A percentile compares a stretch with the other conserved stretches of the same genome.
These are phyloP conservation scores for Oldenlandia corymbosa DNA, from an alignment of 257 asterid genomes.

Conservation along the genomic window DNA sequence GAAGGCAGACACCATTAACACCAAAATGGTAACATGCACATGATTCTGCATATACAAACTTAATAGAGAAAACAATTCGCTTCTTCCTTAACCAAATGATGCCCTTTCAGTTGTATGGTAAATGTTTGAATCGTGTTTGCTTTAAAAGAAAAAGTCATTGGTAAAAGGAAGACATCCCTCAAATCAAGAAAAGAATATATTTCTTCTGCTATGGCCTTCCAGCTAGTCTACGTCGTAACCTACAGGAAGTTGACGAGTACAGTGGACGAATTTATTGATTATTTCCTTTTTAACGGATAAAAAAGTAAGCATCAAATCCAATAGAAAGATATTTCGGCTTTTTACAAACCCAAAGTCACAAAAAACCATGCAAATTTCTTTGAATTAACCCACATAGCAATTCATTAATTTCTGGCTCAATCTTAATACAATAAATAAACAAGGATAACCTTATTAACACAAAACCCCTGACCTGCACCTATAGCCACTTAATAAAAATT, in stretches of 20 bases:
- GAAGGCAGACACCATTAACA: neutral
- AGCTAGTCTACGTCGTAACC: neutral
- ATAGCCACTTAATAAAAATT: neutral
- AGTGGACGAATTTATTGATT: no score
- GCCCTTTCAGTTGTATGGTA: neutral
- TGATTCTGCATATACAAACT: neutral
- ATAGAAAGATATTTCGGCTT: neutral
- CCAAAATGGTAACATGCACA: neutral
- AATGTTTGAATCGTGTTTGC: neutral
- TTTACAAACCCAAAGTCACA: neutral
- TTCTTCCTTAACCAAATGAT: neutral
- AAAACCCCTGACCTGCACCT: neutral
- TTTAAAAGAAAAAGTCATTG: neutral
- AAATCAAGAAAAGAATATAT: neutral
- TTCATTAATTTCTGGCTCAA: neutral
- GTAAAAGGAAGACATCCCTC: no score
- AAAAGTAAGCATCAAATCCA: neutral
- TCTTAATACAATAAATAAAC: neutral
- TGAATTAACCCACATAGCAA: neutral
- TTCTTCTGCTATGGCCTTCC: constrained; percentile 5
- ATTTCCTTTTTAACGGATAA: neutral
- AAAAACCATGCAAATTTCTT: neutral
- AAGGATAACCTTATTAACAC: neutral
- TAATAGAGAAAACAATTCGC: neutral
- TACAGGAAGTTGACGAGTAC: neutral